Conservation (phyloP, 2,329 filamentous ascomycete genomes). For the Microcyclospora tardicrescens region DNA sequence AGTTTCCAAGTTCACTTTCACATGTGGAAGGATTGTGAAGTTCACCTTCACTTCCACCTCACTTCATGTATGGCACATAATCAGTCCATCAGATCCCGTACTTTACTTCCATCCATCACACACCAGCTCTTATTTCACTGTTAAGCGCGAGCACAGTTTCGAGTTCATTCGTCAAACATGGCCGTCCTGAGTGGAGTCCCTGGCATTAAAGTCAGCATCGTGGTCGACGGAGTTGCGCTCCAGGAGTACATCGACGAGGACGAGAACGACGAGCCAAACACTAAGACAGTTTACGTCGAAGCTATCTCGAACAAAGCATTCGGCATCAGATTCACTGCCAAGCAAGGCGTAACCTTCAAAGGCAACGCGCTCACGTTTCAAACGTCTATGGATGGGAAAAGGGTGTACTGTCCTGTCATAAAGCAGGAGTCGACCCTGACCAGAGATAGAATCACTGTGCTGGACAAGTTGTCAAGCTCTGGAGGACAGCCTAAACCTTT, state of each 20-base stretch:
- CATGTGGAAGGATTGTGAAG: too few relatives aligned
- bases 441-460: too few relatives aligned
- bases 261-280: slow-evolving; percentile 2
- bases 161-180: slow-evolving; percentile 4
- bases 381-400: slow-evolving; percentile 7
- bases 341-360: background rate
- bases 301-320: slow-evolving; percentile 9
- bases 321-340: slow-evolving; percentile 5
- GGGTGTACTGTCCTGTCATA: background rate
- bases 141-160: too few relatives aligned
- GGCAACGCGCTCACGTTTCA: slow-evolving; percentile 7
- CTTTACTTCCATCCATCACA: too few relatives aligned
- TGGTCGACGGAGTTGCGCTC: slow-evolving; percentile 8
- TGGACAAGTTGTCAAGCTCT: too few relatives aligned
- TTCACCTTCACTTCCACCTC: too few relatives aligned
- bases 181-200: slow-evolving; percentile 8
- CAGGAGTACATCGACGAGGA: slow-evolving; percentile 10
- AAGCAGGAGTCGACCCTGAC: too few relatives aligned
- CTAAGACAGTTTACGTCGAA: slow-evolving; percentile 13
- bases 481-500: slow-evolving; percentile 1
- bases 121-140: too few relatives aligned
- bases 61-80: too few relatives aligned
- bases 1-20: too few relatives aligned
- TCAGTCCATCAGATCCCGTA: too few relatives aligned
- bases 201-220: slow-evolving; percentile 10